Evolutionary conservation across 257 asterid genomes (phyloP), one percentile per base, ranked within the genome.

Genomic region (Capsicum rhomboideum): DNA sequence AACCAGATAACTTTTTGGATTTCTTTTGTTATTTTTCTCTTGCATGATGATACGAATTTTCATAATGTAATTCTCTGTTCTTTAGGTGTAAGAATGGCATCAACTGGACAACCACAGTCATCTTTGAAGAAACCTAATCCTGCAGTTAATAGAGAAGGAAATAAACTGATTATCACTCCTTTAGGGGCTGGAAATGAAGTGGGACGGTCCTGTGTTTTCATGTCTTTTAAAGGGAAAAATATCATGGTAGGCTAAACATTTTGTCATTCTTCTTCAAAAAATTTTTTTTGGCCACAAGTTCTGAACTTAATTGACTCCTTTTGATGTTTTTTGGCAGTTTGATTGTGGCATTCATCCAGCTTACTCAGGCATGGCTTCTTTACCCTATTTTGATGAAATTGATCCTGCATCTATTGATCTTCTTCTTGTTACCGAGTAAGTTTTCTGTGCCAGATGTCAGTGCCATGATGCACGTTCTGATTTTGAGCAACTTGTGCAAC

Each of bases 311-410:
- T 46, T 74, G 21, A 74, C 14, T 74, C 21, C 18, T 37, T 72
- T 59, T 46, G 20, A 23, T 72, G 82, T 28, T 50, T 42, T n/a
- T 34, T 85, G 85, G 85, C 85, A 97, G 98, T 97, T 97, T 79
- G 99, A 97, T 85, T 93, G 99, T 83, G 98, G 99, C 46, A 97
- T 97, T 87, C 99, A 97, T 85, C 99, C 98, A 9, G 99, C 92
- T 85, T 93, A 90, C 88, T 90, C 98, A 2, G 99, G 99, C 82
- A 95, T 97, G 97, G 93, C 99, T 79, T 98, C 98, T 8, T 89
- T 97, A 92, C 99, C 99, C n/a, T 97, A 93, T 87, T 97, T 97
- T 58, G 99, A 97, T 82, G 98, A 97, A 86, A 97, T 97, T 80
- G 98, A 97, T 67, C 97, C 97, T 82, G 91, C 98, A 14, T 86